Base-by-base conservation (phyloP, 2,329 filamentous ascomycete genomes). In the Aspergillus alliaceus region DNA sequence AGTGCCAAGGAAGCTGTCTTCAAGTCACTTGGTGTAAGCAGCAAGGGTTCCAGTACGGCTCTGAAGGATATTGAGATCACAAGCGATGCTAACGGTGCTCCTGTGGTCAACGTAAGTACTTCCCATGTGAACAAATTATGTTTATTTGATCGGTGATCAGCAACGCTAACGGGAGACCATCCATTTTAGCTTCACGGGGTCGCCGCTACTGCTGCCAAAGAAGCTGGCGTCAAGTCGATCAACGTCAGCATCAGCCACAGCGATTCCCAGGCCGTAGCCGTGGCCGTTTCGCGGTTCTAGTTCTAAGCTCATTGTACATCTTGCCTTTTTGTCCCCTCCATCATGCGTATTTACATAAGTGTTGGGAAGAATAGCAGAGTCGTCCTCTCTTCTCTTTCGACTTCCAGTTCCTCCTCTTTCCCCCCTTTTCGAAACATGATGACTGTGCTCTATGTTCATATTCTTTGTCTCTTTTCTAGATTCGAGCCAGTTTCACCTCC, bases 1-100 rank as follows among this genome's bases (percentile, higher is more conserved):
- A 93, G 89, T 69, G 95, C 95, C 34, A 99, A 99, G 81, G 95
- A 99, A 53, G 95, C 95, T 27, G 93, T 99, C 1, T 99, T 99
- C 84, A 99, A 99, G 85, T 92, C 91, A 35, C 82, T 99, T 14
- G 92, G 93, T 64, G 93, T 98, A 12, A 79, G 84, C 66, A 89
- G 93, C 76, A 88, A 90, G 77, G 95, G 95, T 60, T 93, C 90
- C 9, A 95, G 96, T 63, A 93, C 95, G 58, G 83, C 91, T 15
- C 77, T 99, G 77, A 95, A 89, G 81, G 93, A 98, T 40, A 99
- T 99, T 79, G 96, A 99, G 79, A 93, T 99, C 67, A 76, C 86
- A 60, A 88, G 87, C 68, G 88, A 93, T 69, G 87, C 90, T 64
- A 89, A 85, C 46, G 95, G 95, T 57, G 92, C 89, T 35, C 95